Percentiles rank a stretch among this genome's conserved stretches.
phyloP scores from a whole-genome alignment of 345 rosid species.

The Conringia planisiliqua region DNA sequence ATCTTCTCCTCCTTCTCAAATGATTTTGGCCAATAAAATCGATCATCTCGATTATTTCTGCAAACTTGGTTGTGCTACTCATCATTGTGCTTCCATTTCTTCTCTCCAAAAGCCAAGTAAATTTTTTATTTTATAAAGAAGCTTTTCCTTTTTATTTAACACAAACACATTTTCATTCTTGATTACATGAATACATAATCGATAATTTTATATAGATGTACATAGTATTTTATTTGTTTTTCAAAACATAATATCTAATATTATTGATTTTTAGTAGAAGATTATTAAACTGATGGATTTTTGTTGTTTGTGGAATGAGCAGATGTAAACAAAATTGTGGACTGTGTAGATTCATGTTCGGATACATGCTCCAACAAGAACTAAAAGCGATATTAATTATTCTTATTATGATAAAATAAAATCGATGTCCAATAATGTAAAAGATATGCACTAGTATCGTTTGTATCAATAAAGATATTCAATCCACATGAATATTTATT shows the following conservation, averaged over 20 bases:
- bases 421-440: background rate
- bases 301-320: conserved; percentile 10
- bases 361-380: conserved; percentile 5
- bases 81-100: conserved; percentile 10
- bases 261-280: background rate
- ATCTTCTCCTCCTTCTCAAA: conserved; percentile 6
- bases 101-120: conserved; percentile 24
- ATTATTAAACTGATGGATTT: background rate
- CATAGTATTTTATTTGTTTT: background rate
- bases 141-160: background rate
- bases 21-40: background rate
- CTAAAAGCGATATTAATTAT: background rate
- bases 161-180: background rate
- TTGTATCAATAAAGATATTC: background rate
- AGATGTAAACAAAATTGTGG: conserved; percentile 7
- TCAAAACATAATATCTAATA: background rate
- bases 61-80: conserved; percentile 27
- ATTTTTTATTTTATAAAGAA: background rate
- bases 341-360: conserved; percentile 27
- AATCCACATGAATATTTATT: background rate
- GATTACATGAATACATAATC: background rate
- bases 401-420: background rate
- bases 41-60: background rate
- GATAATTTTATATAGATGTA: background rate
- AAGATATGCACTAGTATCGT: background rate